Conservation (phyloP, 306 rosid genomes). For the Acacia confusa region DNA sequence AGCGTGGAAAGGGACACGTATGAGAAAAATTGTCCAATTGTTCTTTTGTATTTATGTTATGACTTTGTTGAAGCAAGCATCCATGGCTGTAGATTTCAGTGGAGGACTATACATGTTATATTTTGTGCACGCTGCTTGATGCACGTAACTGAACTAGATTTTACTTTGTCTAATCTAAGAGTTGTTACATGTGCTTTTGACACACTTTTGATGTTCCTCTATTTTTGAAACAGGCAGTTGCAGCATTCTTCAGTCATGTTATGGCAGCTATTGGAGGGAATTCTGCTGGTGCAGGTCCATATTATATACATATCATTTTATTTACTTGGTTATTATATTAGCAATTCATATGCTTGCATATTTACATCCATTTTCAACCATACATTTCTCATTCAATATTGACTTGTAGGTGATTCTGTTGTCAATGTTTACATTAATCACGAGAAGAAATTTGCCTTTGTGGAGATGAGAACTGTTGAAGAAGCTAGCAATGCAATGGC, state of each 20-base stretch:
- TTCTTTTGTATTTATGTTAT: conserved; percentile 9
- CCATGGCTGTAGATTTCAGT: not conserved
- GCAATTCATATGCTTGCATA: not conserved
- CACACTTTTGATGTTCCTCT: conserved; percentile 29
- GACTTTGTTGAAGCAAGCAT: not conserved
- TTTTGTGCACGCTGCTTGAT: not conserved
- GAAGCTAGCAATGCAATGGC: conserved; percentile 95
- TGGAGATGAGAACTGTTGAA: conserved; percentile 91
- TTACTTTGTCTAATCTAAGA: conserved; percentile 6
- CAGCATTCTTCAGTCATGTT: conserved; percentile 76
- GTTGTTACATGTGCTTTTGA: conserved; percentile 14
- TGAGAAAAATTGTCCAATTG: not conserved
- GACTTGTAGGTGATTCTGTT: conserved; percentile 69
- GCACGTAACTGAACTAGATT: not conserved
- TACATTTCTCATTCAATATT: conserved; percentile 30
- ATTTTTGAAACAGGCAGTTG: conserved; percentile 56
- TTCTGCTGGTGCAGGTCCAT: conserved; percentile 68
- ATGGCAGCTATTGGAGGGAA: conserved; percentile 85
- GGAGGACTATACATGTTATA: conserved; percentile 2
- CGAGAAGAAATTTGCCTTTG: conserved; percentile 87
- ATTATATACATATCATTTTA: not conserved
- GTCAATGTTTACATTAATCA: conserved; percentile 86
- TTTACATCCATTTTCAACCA: not conserved
- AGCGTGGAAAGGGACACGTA: not conserved
- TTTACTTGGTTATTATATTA: not conserved